Evolutionary conservation across 768 basidiomycete genomes (phyloP), one percentile per base, ranked within the genome.

Genomic region (Obba rivulosa): DNA sequence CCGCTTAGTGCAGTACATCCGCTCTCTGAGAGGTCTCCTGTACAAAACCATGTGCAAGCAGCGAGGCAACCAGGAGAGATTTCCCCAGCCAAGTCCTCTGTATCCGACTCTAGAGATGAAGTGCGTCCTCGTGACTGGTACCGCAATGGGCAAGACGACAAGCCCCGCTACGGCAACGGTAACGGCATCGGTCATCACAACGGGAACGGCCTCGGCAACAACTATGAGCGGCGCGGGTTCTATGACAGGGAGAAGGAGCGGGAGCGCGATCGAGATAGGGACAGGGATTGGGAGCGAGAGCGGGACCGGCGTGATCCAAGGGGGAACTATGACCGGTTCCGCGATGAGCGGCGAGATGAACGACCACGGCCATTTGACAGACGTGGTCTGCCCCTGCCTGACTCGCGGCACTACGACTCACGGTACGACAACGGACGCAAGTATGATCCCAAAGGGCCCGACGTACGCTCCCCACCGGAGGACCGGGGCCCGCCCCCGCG

Each of bases 331-430:
- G 61, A 60, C 51, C 66, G 65, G 41, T 66, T 59, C 57, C 69
- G 66, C 17, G 70, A 66, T 51, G 74, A 69, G 52, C 64, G 62
- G n/a, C 69, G 67, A 49, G 74, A 68, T 52, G 71, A 63, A 48
- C 68, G 61, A 58, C 65, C 60, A 51, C 69, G 55, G 57, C 70
- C 52, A 36, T 5, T 45, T 4, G 62, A 57, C 31, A 54, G 45
- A 18, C 71, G 73, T 16, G 62, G 73, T 31, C 28, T 31, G 28
- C 28, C 71, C 20, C 73, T 71, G 21, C 68, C 71, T 43, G 76
- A 77, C 42, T 67, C 69, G 43, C 70, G 77, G 22, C 75, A 76
- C 40, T 76, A 74, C 50, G 75, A 78, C 17, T 66, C 73, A 7
- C 65, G 68, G n/a, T 70, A 73, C 51, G 61, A 67, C 34, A 62